These are phyloP conservation scores for Nelumbo lutea DNA, from an alignment of 164 flowering plant genomes.

Conservation along the genomic window DNA sequence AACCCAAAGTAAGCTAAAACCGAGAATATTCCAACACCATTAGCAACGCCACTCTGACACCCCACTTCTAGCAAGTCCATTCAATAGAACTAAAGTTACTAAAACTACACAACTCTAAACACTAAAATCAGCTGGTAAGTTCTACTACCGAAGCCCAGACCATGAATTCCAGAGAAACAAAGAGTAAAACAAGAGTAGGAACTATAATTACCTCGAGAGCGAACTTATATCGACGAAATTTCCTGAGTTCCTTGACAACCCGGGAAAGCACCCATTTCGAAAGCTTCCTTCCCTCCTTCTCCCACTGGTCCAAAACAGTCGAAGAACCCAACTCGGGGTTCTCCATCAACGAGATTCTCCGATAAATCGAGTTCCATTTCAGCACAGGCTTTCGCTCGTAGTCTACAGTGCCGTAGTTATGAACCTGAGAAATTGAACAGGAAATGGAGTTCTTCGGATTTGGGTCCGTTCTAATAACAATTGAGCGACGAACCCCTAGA, in stretches of 20 bases:
- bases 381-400: conserved; percentile 47
- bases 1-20: no score
- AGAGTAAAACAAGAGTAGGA: background rate
- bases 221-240: conserved; percentile 42
- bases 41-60: no score
- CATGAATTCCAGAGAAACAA: background rate
- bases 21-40: no score
- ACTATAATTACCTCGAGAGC: conserved; percentile 62
- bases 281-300: conserved; percentile 49
- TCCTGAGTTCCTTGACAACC: conserved; percentile 71
- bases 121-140: background rate
- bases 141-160: background rate
- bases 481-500: conserved; percentile 11
- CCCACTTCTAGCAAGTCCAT: no score
- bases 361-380: conserved; percentile 57
- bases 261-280: conserved; percentile 74
- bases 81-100: no score
- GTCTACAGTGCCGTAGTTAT: conserved; percentile 60
- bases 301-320: conserved; percentile 48
- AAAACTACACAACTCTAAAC: no score
- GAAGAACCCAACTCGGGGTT: conserved; percentile 50
- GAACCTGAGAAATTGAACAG: conserved; percentile 45
- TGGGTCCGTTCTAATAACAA: background rate
- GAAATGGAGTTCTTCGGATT: conserved; percentile 10
- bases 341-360: conserved; percentile 52